Evolutionary conservation across 2,329 filamentous ascomycete species (phyloP).

Genomic region (Anthostomella pinea): DNA sequence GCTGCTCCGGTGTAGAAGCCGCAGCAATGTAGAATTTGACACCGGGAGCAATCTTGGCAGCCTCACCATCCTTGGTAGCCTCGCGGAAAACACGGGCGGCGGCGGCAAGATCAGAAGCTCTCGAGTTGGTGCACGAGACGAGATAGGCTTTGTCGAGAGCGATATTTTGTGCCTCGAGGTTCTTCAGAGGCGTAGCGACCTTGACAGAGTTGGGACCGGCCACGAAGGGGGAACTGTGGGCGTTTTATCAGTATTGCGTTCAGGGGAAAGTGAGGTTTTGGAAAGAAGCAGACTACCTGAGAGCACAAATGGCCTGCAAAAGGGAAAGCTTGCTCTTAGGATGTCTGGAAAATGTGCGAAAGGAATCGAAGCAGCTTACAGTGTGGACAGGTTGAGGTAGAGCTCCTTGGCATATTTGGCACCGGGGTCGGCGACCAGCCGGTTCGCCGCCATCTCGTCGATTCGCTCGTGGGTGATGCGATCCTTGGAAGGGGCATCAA

Average conservation of each 20-base stretch:
- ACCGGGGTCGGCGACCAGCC: constrained; percentile 67
- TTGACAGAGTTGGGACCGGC: constrained; percentile 91
- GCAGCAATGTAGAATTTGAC: constrained; percentile 90
- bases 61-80: constrained; percentile 61
- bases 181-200: constrained; percentile 70
- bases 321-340: too few species aligned
- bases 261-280: too few species aligned
- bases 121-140: constrained; percentile 85
- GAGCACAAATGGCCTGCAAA: too few species aligned
- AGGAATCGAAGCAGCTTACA: too few species aligned
- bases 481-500: constrained; percentile 46
- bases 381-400: constrained; percentile 76
- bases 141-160: constrained; percentile 81
- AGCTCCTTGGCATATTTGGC: constrained; percentile 82
- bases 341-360: too few species aligned
- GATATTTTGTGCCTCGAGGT: constrained; percentile 73
- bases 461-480: constrained; percentile 72
- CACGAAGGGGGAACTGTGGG: constrained; percentile 77
- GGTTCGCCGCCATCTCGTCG: constrained; percentile 68
- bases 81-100: constrained; percentile 85
- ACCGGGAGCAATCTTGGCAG: constrained; percentile 68
- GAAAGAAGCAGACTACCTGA: too few species aligned
- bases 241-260: too few species aligned
- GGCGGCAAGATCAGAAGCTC: constrained; percentile 75
- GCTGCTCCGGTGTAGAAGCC: constrained; percentile 75